A percentile compares a stretch with the other conserved stretches of the same genome.
Evolutionary conservation across 169 alveolate species (phyloP).

Genomic region (Babesia caballi): DNA sequence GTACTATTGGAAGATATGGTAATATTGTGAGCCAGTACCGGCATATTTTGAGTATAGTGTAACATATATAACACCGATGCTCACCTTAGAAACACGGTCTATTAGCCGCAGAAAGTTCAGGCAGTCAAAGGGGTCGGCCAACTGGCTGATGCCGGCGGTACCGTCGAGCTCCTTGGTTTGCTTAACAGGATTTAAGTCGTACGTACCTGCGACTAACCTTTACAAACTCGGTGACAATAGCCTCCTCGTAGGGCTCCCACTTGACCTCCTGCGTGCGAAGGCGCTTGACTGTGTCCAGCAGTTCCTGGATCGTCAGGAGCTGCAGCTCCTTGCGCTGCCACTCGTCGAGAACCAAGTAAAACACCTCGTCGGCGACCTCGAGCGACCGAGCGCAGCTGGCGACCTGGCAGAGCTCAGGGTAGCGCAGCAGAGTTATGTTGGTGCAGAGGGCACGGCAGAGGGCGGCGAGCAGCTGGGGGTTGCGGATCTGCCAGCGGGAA

Average conservation of each 20-base stretch:
- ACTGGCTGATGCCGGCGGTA: conserved; percentile 63
- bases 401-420: conserved; percentile 63
- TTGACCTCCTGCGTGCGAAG: conserved; percentile 23
- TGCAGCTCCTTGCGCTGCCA: conserved; percentile 74
- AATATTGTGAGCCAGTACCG: too few species aligned
- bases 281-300: conserved; percentile 56
- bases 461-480: conserved; percentile 63
- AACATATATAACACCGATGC: too few species aligned
- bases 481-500: conserved; percentile 61
- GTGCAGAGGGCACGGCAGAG: conserved; percentile 65
- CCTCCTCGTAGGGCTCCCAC: conserved; percentile 55
- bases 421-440: conserved; percentile 65
- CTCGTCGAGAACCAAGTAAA: conserved; percentile 68
- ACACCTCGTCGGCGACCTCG: conserved; percentile 68
- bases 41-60: too few species aligned
- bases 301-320: conserved; percentile 71
- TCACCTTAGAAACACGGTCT: conserved; percentile 39
- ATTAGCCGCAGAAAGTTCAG: conserved; percentile 44
- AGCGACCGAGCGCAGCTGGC: conserved; percentile 61
- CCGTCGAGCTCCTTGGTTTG: conserved; percentile 50
- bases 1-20: not conserved
- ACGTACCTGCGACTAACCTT: conserved; percentile 49
- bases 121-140: conserved; percentile 76
- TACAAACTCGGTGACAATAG: conserved; percentile 37
- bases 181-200: conserved; percentile 23